Evolutionary conservation across 805 yeast species (phyloP).

Genomic region (Saccharomycopsis sp.): DNA sequence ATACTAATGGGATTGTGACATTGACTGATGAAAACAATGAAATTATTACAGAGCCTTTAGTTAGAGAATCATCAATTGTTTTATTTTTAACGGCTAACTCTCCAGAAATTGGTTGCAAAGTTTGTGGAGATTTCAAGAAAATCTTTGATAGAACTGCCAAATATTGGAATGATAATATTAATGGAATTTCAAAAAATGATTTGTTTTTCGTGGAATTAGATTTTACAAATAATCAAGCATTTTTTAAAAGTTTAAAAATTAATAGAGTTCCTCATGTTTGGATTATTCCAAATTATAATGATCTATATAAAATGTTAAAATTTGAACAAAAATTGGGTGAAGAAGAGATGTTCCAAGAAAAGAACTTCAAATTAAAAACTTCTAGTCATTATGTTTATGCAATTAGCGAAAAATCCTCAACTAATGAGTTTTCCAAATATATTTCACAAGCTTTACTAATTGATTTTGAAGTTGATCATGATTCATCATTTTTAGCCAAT

Average conservation of each 20-base stretch:
- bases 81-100: constrained; percentile 13
- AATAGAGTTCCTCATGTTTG: constrained; percentile 56
- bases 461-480: not conserved
- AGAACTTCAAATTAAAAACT: constrained; percentile 6
- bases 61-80: constrained; percentile 6
- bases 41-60: constrained; percentile 3
- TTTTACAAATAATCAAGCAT: constrained; percentile 31
- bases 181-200: constrained; percentile 19
- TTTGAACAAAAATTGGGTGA: not conserved
- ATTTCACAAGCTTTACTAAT: constrained; percentile 36
- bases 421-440: constrained; percentile 43
- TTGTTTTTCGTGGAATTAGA: constrained; percentile 44
- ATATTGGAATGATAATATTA: not conserved
- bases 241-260: constrained; percentile 34
- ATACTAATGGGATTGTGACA: constrained; percentile 5
- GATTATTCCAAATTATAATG: constrained; percentile 40
- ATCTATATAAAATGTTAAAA: not conserved
- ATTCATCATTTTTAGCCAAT: not conserved
- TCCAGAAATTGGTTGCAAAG: constrained; percentile 6
- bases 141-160: constrained; percentile 11
- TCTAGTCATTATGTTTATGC: constrained; percentile 27
- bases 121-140: constrained; percentile 11
- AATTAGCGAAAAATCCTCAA: constrained; percentile 24
- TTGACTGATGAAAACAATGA: constrained; percentile 6
- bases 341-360: not conserved